Base-by-base conservation (phyloP, 257 asterid species). In the Marsdenia floribunda region DNA sequence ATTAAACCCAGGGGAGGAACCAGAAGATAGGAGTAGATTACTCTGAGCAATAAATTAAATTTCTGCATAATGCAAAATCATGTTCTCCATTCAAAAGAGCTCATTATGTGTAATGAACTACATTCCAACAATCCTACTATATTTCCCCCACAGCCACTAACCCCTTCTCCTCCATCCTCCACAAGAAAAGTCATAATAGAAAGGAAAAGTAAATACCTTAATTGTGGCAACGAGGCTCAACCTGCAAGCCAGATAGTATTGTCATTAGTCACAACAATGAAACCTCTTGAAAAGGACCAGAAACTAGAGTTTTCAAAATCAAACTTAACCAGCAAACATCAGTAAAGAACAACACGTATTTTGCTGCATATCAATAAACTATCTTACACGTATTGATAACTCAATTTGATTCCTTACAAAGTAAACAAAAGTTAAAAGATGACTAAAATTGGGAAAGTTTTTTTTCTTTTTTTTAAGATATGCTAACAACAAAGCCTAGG, bases 221-320 rank as follows among this genome's bases (percentile, higher is more conserved):
- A 92, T 92, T 46, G 96, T 92, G 22, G 93, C 85, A 29, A 92
- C 97, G 63, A 92, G 96, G 87, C 91, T 88, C 89, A 92, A 87
- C 96, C 98, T 93, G 90, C 80, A 83, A 55, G 59, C 37, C 53
- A 67, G 70, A 59, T 26, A 15, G 76, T 65, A 5, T 9, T 15
- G 60, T 60, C 0, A 71, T 40, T 52, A 55, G 63, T n/a, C 60
- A 68, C 21, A 38, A 26, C 40, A 64, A 4, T 16, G 13, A 55
- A 64, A 26, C 24, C 16, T 53, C 3, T 13, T 12, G 4, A 15
- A 16, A 50, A 47, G 52, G 53, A 12, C n/a, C 3, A 52, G 59
- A 8, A 77, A 72, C 29, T 57, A 57, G 3, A 57, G 33, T 21
- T 10, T 55, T n/a, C 63, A n/a, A n/a, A n/a, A n/a, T n/a, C n/a